A percentile compares a stretch with the other conserved stretches of the same genome.
phyloP scores from a whole-genome alignment of 805 yeast genomes.

The Saturnispora halmiae region DNA sequence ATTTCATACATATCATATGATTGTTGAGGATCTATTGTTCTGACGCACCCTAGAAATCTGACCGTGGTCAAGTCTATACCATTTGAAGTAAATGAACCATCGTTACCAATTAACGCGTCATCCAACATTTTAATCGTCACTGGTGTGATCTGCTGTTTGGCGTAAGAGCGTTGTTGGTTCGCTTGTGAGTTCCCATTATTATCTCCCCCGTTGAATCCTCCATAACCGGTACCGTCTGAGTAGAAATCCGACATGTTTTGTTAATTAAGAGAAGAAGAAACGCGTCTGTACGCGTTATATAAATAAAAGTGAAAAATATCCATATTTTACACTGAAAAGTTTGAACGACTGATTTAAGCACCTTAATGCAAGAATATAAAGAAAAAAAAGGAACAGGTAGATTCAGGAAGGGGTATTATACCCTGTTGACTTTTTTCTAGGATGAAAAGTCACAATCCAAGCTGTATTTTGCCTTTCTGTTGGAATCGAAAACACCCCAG shows the following conservation, averaged over 20 bases:
- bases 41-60: conserved; percentile 59
- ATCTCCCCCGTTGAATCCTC: conserved; percentile 24
- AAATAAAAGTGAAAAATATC: neutral
- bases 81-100: conserved; percentile 53
- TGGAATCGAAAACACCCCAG: conserved; percentile 82
- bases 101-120: conserved; percentile 54
- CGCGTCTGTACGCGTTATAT: conserved; percentile 3
- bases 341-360: neutral
- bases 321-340: too few relatives aligned
- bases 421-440: neutral
- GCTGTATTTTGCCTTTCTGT: conserved; percentile 36
- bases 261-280: neutral
- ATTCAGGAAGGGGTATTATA: neutral
- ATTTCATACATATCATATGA: conserved; percentile 47
- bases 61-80: conserved; percentile 56
- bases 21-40: conserved; percentile 50
- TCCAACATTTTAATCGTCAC: conserved; percentile 64
- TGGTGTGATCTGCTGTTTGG: conserved; percentile 40
- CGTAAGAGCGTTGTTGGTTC: conserved; percentile 18
- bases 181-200: conserved; percentile 19
- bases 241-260: conserved; percentile 23
- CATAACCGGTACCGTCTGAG: conserved; percentile 31
- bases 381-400: neutral
- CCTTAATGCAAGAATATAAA: neutral
- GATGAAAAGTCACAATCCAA: conserved; percentile 37